Conservation (phyloP, 306 rosid species). For the Vicia villosa region DNA sequence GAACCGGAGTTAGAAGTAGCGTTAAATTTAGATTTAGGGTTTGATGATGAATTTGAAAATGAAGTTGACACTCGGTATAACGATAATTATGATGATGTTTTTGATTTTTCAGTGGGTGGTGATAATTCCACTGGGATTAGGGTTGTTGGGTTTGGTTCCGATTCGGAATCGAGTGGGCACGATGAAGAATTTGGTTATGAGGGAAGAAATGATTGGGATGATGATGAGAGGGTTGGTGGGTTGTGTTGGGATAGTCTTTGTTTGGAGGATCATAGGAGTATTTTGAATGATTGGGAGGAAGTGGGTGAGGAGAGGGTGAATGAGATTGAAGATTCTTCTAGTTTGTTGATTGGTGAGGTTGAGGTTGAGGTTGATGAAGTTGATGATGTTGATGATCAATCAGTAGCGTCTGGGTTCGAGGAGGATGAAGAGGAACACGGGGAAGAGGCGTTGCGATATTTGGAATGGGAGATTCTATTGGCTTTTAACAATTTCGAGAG, state of each 20-base stretch:
- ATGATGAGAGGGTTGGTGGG: slow-evolving; percentile 41
- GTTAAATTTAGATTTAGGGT: slow-evolving; percentile 43
- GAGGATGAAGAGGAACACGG: slow-evolving; percentile 38
- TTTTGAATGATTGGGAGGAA: slow-evolving; percentile 68
- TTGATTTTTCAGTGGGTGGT: slow-evolving; percentile 33
- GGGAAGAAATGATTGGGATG: slow-evolving; percentile 36
- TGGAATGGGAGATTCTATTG: slow-evolving; percentile 83
- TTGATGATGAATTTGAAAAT: slow-evolving; percentile 39
- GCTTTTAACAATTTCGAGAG: slow-evolving; percentile 65
- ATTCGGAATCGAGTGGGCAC: slow-evolving; percentile 57
- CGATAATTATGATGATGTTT: slow-evolving; percentile 34
- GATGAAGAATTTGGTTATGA: slow-evolving; percentile 38
- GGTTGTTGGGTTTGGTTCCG: slow-evolving; percentile 62
- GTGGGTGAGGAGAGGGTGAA: slow-evolving; percentile 50
- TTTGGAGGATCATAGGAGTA: slow-evolving; percentile 64
- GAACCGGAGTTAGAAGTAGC: slow-evolving; percentile 46
- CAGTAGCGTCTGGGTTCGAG: slow-evolving; percentile 59
- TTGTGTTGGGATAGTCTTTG: slow-evolving; percentile 60
- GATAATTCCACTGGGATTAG: slow-evolving; percentile 52
- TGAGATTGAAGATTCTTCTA: slow-evolving; percentile 38
- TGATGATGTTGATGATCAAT: slow-evolving; percentile 57
- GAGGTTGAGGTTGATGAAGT: slow-evolving; percentile 61
- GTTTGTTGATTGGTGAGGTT: slow-evolving; percentile 45
- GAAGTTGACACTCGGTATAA: slow-evolving; percentile 31
- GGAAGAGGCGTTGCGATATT: slow-evolving; percentile 55